phyloP scores from a whole-genome alignment of 768 basidiomycete species.

The Coprinopsis sp. region DNA sequence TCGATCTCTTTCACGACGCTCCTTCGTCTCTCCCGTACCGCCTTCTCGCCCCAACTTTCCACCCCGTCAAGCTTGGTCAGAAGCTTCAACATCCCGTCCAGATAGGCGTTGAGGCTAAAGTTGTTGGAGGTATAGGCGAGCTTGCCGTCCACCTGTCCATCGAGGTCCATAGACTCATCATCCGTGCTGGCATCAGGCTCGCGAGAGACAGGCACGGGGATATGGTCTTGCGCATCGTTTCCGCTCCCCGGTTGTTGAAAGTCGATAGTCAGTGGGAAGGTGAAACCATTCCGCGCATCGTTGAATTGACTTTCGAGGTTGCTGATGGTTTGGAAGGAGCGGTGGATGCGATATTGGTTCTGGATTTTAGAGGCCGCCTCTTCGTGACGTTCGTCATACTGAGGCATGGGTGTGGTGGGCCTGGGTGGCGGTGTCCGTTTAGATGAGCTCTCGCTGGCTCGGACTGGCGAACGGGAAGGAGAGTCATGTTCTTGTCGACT shows the following conservation, averaged over 20 bases:
- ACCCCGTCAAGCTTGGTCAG: slow-evolving; percentile 66
- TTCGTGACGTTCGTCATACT: slow-evolving; percentile 28
- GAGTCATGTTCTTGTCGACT: too few species aligned
- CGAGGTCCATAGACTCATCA: slow-evolving; percentile 19
- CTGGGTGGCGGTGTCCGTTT: slow-evolving; percentile 7
- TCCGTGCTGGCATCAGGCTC: slow-evolving; percentile 19
- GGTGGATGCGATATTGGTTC: slow-evolving; percentile 38
- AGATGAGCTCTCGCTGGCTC: slow-evolving; percentile 7
- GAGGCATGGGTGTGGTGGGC: slow-evolving; percentile 13
- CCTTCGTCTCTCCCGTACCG: slow-evolving; percentile 48
- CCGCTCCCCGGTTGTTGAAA: slow-evolving; percentile 35
- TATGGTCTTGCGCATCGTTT: slow-evolving; percentile 21
- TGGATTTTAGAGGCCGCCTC: slow-evolving; percentile 47
- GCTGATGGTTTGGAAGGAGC: slow-evolving; percentile 37
- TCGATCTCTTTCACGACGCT: slow-evolving; percentile 56
- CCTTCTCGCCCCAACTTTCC: slow-evolving; percentile 55
- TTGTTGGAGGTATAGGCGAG: slow-evolving; percentile 62
- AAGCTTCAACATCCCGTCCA: slow-evolving; percentile 57
- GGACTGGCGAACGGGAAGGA: too few species aligned
- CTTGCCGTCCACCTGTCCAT: slow-evolving; percentile 23
- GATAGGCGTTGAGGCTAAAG: slow-evolving; percentile 54
- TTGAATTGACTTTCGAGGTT: slow-evolving; percentile 41
- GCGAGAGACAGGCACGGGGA: slow-evolving; percentile 22
- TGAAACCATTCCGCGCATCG: slow-evolving; percentile 36
- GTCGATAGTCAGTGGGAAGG: slow-evolving; percentile 42